A percentile compares a stretch with the other conserved stretches of the same genome.
Evolutionary conservation across 768 basidiomycete species (phyloP).

Genomic region (Boletus vermiculosoides): DNA sequence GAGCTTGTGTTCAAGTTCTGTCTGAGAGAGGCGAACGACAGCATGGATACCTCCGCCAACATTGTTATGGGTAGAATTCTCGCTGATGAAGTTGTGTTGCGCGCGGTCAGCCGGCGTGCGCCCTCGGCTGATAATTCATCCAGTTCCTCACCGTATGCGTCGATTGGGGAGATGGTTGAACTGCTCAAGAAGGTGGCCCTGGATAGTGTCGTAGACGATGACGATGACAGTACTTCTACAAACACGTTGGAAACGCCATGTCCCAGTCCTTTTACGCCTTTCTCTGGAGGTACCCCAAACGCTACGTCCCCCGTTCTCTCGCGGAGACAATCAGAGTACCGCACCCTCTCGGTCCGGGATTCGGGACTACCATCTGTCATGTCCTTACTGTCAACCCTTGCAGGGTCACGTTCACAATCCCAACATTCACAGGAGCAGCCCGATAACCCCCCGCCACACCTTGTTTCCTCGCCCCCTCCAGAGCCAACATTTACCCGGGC

Average conservation of each 20-base stretch:
- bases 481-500: slow-evolving; percentile 41
- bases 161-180: slow-evolving; percentile 35
- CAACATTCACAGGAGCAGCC: slow-evolving; percentile 43
- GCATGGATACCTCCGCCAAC: slow-evolving; percentile 29
- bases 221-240: slow-evolving; percentile 43
- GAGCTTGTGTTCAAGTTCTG: slow-evolving; percentile 57
- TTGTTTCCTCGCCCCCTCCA: slow-evolving; percentile 26
- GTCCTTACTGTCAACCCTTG: slow-evolving; percentile 63
- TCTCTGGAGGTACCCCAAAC: slow-evolving; percentile 32
- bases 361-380: slow-evolving; percentile 56
- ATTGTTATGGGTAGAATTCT: slow-evolving; percentile 54
- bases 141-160: slow-evolving; percentile 19
- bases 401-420: slow-evolving; percentile 61
- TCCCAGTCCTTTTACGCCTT: slow-evolving; percentile 30
- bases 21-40: slow-evolving; percentile 32
- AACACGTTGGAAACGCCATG: slow-evolving; percentile 41
- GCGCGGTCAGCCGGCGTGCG: slow-evolving; percentile 42
- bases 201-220: slow-evolving; percentile 36
- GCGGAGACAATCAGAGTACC: slow-evolving; percentile 57
- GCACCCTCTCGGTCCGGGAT: slow-evolving; percentile 42
- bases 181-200: slow-evolving; percentile 42
- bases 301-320: slow-evolving; percentile 54
- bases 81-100: slow-evolving; percentile 65
- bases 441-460: slow-evolving; percentile 32
- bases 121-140: slow-evolving; percentile 8